Percentiles rank a stretch among this genome's conserved stretches.
Evolutionary conservation across 768 basidiomycete genomes (phyloP).

Genomic region (Ramaria sp.): DNA sequence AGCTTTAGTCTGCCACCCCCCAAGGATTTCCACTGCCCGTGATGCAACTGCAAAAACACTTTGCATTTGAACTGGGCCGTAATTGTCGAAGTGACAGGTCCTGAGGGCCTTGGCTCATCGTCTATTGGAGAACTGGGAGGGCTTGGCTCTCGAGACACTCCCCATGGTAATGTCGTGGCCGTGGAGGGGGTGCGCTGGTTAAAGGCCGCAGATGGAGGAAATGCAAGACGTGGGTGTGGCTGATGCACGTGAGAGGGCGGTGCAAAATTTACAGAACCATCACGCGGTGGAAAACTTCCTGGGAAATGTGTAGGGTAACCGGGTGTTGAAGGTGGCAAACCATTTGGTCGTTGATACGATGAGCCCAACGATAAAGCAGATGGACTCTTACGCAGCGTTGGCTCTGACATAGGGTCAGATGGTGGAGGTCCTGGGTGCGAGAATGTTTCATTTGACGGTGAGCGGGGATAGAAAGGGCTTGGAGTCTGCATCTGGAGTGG

Average conservation of each 20-base stretch:
- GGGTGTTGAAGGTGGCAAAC: slow-evolving; percentile 27
- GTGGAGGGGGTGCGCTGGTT: slow-evolving; percentile 41
- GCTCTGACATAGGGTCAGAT: not conserved
- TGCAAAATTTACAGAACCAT: slow-evolving; percentile 20
- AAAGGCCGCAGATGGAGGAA: slow-evolving; percentile 55
- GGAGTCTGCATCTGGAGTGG: not conserved
- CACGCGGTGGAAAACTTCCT: slow-evolving; percentile 15
- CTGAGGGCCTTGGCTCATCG: slow-evolving; percentile 38
- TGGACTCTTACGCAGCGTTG: slow-evolving; percentile 34
- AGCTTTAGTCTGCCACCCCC: slow-evolving; percentile 82
- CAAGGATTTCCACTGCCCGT: slow-evolving; percentile 96
- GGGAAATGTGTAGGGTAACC: slow-evolving; percentile 20
- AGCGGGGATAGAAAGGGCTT: not conserved
- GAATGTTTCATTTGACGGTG: not conserved
- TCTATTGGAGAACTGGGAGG: slow-evolving; percentile 76
- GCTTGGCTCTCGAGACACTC: slow-evolving; percentile 39
- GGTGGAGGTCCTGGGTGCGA: not conserved
- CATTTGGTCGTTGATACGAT: slow-evolving; percentile 29
- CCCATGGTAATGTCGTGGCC: slow-evolving; percentile 28
- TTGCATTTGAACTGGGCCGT: slow-evolving; percentile 97
- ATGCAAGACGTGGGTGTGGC: slow-evolving; percentile 33
- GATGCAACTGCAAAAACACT: slow-evolving; percentile 89
- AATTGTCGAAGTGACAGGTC: slow-evolving; percentile 66
- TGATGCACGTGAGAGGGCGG: slow-evolving; percentile 15
- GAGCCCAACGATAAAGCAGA: slow-evolving; percentile 51